Percentiles rank a stretch among this genome's conserved stretches.
These are phyloP conservation scores for Dendrothele bispora DNA, from an alignment of 768 basidiomycete genomes.

Conservation along the genomic window DNA sequence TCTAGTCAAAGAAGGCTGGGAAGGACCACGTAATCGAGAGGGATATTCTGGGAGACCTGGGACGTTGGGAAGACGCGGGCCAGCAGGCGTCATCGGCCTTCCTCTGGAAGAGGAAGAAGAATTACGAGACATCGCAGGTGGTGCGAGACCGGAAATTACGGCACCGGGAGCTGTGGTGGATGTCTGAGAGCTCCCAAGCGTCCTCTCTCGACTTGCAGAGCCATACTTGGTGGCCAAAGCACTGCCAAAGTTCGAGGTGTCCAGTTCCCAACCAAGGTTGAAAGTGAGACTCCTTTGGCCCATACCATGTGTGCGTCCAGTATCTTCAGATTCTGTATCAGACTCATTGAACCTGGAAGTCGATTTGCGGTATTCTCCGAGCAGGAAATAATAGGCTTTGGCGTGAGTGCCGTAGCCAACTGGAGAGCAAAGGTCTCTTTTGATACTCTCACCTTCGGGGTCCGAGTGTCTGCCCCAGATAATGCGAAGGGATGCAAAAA, in stretches of 20 bases:
- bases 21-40: neutral
- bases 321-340: constrained; percentile 15
- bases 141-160: too few relatives aligned
- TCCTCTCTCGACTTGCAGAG: too few relatives aligned
- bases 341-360: too few relatives aligned
- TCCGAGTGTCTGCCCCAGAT: constrained; percentile 83
- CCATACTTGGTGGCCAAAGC: constrained; percentile 26
- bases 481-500: constrained; percentile 75
- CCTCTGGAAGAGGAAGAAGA: neutral
- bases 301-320: constrained; percentile 14
- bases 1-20: neutral
- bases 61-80: constrained; percentile 2
- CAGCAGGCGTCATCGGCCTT: neutral
- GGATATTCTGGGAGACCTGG: neutral
- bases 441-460: constrained; percentile 49
- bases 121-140: neutral
- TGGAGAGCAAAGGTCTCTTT: constrained; percentile 66
- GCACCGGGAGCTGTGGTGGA: too few relatives aligned
- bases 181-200: too few relatives aligned
- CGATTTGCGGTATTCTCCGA: constrained; percentile 46
- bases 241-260: constrained; percentile 22
- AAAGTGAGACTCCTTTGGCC: constrained; percentile 26
- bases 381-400: constrained; percentile 88
- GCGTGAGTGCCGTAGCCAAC: constrained; percentile 71
- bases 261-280: constrained; percentile 40